These are phyloP conservation scores for Solidago caesia DNA, from an alignment of 129 eudicot genomes.

Conservation along the genomic window DNA sequence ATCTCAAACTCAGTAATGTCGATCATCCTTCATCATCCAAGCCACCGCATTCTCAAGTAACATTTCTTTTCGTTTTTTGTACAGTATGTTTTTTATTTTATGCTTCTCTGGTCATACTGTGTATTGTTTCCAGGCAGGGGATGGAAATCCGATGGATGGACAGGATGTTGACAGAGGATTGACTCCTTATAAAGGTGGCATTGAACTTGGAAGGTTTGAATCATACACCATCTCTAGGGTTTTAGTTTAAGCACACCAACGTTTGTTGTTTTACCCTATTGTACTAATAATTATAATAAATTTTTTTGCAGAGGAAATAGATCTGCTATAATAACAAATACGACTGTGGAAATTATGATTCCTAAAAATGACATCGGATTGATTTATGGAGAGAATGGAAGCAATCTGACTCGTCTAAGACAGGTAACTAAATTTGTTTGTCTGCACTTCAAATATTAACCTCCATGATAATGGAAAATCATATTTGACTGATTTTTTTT, in stretches of 20 bases:
- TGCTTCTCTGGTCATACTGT: neutral
- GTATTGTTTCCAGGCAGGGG: constrained; percentile 35
- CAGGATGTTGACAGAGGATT: constrained; percentile 40
- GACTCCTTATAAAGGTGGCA: constrained; percentile 46
- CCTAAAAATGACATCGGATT: constrained; percentile 54
- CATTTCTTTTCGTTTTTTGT: neutral
- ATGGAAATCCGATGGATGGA: constrained; percentile 34
- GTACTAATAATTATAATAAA: neutral
- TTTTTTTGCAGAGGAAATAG: constrained; percentile 48
- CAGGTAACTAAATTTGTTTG: constrained; percentile 39
- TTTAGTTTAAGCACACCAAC: neutral
- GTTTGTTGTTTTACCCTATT: neutral
- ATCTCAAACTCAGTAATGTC: constrained; percentile 40
- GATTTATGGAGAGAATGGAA: constrained; percentile 69
- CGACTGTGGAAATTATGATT: constrained; percentile 62
- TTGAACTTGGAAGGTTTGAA: constrained; percentile 72
- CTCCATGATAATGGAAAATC: neutral
- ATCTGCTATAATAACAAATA: constrained; percentile 56
- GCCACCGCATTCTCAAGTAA: constrained; percentile 43
- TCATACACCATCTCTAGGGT: neutral
- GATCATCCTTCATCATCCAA: constrained; percentile 42
- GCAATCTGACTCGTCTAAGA: constrained; percentile 65
- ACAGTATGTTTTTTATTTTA: neutral
- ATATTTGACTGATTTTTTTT: too few species aligned
- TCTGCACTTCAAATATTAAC: neutral